Evolutionary conservation across 2,329 filamentous ascomycete genomes (phyloP).

Genomic region (Lecanicillium sp.): DNA sequence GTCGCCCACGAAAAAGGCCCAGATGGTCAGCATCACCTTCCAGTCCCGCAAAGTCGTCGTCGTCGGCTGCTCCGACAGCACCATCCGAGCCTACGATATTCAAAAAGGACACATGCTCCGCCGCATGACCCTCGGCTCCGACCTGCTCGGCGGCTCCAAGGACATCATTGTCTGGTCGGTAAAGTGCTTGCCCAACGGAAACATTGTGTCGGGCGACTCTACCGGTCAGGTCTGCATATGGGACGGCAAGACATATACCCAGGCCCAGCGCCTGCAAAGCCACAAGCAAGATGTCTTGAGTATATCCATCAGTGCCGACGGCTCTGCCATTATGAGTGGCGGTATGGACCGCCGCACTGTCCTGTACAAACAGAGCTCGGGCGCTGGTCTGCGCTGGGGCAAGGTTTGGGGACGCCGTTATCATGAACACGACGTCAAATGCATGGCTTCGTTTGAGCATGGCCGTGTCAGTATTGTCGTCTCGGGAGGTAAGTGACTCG

Average conservation of each 20-base stretch:
- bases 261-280: conserved; percentile 75
- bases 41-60: conserved; percentile 76
- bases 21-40: conserved; percentile 87
- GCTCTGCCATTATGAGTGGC: conserved; percentile 75
- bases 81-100: conserved; percentile 85
- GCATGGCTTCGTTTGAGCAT: conserved; percentile 84
- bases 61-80: conserved; percentile 92
- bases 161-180: conserved; percentile 91
- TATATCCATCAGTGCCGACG: conserved; percentile 74
- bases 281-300: conserved; percentile 89
- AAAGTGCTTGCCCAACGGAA: conserved; percentile 77
- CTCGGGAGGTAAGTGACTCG: conserved; percentile 61
- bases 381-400: conserved; percentile 63
- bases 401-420: conserved; percentile 81
- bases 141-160: conserved; percentile 67
- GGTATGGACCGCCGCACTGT: conserved; percentile 88
- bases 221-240: conserved; percentile 90
- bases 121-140: conserved; percentile 79
- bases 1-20: conserved; percentile 73
- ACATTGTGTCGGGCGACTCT: conserved; percentile 91
- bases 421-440: conserved; percentile 91
- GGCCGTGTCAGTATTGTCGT: conserved; percentile 77
- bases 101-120: conserved; percentile 68
- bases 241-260: conserved; percentile 86
- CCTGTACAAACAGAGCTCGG: conserved; percentile 62